A percentile compares a stretch with the other conserved stretches of the same genome.
These are phyloP conservation scores for Aspergillus latus DNA, from an alignment of 2,329 filamentous ascomycete genomes.

Conservation along the genomic window DNA sequence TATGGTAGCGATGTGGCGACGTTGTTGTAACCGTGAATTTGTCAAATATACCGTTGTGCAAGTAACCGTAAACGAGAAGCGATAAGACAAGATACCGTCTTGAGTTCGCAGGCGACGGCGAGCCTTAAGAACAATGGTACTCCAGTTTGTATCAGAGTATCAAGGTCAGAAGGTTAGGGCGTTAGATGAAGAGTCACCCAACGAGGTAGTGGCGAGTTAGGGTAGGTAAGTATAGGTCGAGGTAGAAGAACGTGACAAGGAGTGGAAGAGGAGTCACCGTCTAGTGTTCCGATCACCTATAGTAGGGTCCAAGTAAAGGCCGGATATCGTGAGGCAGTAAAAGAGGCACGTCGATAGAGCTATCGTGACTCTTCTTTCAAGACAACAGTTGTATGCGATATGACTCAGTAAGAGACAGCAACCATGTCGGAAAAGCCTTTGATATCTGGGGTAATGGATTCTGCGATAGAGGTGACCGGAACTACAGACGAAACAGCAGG, in stretches of 20 bases:
- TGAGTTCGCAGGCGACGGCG: constrained; percentile 34
- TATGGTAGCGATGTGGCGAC: constrained; percentile 22
- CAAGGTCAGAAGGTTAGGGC: constrained; percentile 1
- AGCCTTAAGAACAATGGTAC: constrained; percentile 26
- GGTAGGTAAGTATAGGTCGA: constrained; percentile 1
- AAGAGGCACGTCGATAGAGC: constrained; percentile 18
- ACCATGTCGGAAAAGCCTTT: constrained; percentile 27
- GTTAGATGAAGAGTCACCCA: constrained; percentile 9
- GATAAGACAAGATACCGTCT: constrained; percentile 33
- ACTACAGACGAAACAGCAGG: constrained; percentile 33
- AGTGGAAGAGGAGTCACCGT: constrained; percentile 20
- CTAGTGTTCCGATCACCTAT: constrained; percentile 29
- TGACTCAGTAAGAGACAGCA: constrained; percentile 28
- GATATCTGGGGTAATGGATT: constrained; percentile 34
- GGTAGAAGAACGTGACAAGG: constrained; percentile 16
- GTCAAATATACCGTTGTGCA: constrained; percentile 33
- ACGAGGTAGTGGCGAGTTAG: constrained; percentile 1
- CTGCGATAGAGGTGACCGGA: constrained; percentile 41
- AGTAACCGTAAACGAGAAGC: constrained; percentile 34
- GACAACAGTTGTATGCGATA: constrained; percentile 14
- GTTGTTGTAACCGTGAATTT: constrained; percentile 23
- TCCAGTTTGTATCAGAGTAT: constrained; percentile 28
- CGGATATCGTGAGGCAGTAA: constrained; percentile 16
- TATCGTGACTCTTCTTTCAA: constrained; percentile 22
- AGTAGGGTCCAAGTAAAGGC: constrained; percentile 25